Evolutionary conservation across 345 rosid genomes (phyloP), one percentile per base, ranked within the genome.

Genomic region (Raphanus sativus): DNA sequence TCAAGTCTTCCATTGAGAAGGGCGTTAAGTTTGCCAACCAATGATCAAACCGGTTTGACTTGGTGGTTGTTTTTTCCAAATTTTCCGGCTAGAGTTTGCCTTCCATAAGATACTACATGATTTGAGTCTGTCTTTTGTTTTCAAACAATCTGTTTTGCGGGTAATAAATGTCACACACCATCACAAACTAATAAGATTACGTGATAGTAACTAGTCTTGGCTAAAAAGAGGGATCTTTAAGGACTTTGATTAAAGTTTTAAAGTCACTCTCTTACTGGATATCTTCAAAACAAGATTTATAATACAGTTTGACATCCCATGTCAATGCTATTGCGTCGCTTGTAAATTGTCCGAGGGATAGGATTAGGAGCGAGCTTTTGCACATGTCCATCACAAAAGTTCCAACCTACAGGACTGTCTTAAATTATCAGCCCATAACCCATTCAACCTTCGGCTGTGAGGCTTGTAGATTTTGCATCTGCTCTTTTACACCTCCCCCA

Each of bases 21-120:
- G 87, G 85, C 61, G 71, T 82, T 28, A 70, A 78, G 75, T 83
- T 82, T 55, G 87, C 84, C 75, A 74, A 75, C 80, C 84, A 77
- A 65, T 73, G 13, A 73, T 2, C 0, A 50, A 50, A 50, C 55
- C 55, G 7, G 6, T 50, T 45, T 45, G 52, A 45, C 52, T 45
- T 16, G 52, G 16, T 45, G 4, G 16, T 45, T 13, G 13, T 11
- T 48, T n/a, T 48, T 13, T 48, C 17, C 7, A 13, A 4, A 48
- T 50, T n/a, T 50, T n/a, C 55, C 16, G 17, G 55, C 55, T 50
- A 50, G 55, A 50, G 55, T n/a, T 45, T 4, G 58, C 25, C 25
- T 16, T 52, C 59, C 59, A 6, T 52, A 52, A 52, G 1, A 52
- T 52, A 1, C 59, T 52, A 1, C 59, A 52, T 52, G 59, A 16